phyloP scores from a whole-genome alignment of 2,329 filamentous ascomycete species.

The Ophiocordyceps sinensis region DNA sequence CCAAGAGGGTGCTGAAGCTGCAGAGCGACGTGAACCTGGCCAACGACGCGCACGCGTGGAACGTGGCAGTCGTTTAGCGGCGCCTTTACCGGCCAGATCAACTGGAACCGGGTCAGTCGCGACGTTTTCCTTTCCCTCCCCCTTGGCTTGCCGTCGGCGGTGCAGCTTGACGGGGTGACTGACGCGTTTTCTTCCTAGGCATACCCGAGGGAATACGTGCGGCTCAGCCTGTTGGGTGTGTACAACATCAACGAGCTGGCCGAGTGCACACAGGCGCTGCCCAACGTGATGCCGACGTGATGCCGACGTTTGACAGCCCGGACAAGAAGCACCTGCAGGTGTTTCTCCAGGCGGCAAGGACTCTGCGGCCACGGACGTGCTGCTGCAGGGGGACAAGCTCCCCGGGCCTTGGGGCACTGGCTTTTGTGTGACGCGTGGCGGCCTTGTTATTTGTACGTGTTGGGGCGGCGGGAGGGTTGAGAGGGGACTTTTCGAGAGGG shows the following conservation, averaged over 20 bases:
- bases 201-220: conserved; percentile 34
- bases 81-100: conserved; percentile 12
- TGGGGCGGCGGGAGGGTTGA: too few relatives aligned
- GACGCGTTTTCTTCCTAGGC: conserved; percentile 14
- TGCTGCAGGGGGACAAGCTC: not conserved
- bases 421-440: not conserved
- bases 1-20: conserved; percentile 22
- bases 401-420: not conserved
- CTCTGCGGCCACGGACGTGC: not conserved
- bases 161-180: not conserved
- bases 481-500: too few relatives aligned
- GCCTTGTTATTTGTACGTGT: too few relatives aligned
- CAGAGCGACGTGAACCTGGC: conserved; percentile 24
- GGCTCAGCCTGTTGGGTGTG: conserved; percentile 37
- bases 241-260: conserved; percentile 37
- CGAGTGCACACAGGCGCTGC: conserved; percentile 32
- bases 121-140: conserved; percentile 4
- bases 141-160: not conserved
- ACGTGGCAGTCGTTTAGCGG: conserved; percentile 21
- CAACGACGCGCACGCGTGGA: conserved; percentile 16
- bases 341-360: not conserved
- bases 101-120: conserved; percentile 22
- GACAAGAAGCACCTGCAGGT: not conserved
- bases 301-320: not conserved
- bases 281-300: not conserved